These are phyloP conservation scores for Stylonectria norvegica DNA, from an alignment of 2,329 filamentous ascomycete genomes.

Conservation along the genomic window DNA sequence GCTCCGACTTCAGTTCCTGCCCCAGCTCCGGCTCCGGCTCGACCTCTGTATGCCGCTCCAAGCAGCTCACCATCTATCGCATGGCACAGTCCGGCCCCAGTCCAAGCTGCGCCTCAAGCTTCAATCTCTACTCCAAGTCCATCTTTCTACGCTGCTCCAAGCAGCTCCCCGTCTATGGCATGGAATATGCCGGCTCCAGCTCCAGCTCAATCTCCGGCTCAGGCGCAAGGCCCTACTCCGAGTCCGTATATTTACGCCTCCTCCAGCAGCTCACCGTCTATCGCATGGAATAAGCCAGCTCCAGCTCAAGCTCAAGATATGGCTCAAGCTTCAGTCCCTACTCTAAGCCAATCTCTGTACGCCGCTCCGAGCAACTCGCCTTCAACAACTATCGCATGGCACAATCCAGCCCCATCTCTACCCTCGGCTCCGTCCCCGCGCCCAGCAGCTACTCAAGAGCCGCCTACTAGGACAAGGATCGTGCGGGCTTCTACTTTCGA, in stretches of 20 bases:
- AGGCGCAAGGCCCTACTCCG: too few species aligned
- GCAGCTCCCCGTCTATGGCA: conserved; percentile 8
- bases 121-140: too few species aligned
- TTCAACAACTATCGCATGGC: conserved; percentile 5
- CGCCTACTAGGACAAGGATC: conserved; percentile 19
- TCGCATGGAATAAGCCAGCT: conserved; percentile 13
- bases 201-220: conserved; percentile 3
- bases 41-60: not conserved
- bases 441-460: conserved; percentile 7
- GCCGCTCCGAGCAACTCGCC: conserved; percentile 1
- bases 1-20: conserved; percentile 12
- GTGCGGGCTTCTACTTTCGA: conserved; percentile 52
- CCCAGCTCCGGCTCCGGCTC: conserved; percentile 1
- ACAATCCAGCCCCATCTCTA: conserved; percentile 7
- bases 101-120: conserved; percentile 2
- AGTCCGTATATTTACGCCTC: not conserved
- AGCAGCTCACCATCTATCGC: conserved; percentile 8
- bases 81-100: conserved; percentile 12
- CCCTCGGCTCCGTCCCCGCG: conserved; percentile 7
- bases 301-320: conserved; percentile 6
- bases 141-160: not conserved
- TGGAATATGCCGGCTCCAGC: conserved; percentile 12
- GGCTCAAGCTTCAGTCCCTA: not conserved
- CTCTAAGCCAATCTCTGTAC: not conserved
- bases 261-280: conserved; percentile 4